Percentiles rank a stretch among this genome's conserved stretches.
phyloP scores from a whole-genome alignment of 202 grass and related monocot genomes.

The Schoenoplectus tabernaemontani region DNA sequence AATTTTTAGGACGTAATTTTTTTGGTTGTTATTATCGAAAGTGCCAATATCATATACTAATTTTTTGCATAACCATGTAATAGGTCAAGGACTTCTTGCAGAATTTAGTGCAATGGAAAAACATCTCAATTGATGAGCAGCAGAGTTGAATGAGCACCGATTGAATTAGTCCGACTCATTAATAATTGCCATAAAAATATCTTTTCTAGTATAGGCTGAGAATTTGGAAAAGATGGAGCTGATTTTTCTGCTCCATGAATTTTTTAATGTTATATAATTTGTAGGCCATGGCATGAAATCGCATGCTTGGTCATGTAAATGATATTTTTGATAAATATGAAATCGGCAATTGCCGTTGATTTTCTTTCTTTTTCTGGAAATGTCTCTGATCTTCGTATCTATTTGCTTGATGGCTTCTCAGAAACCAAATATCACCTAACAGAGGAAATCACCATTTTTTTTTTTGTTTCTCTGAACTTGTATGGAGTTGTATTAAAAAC shows the following conservation, averaged over 20 bases:
- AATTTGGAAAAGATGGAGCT: neutral
- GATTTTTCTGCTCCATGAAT: slow-evolving; percentile 10
- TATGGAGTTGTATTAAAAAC: neutral
- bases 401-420: neutral
- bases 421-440: neutral
- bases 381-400: neutral
- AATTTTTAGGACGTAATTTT: neutral
- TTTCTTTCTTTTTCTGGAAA: neutral
- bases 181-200: neutral
- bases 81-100: slow-evolving; percentile 14
- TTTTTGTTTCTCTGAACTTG: neutral
- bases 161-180: neutral
- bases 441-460: neutral
- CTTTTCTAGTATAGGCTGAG: slow-evolving; percentile 9
- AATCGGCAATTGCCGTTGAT: neutral
- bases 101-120: slow-evolving; percentile 13
- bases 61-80: neutral
- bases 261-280: neutral
- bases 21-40: neutral
- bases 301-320: slow-evolving; percentile 1
- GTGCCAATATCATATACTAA: neutral
- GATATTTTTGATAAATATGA: slow-evolving; percentile 8
- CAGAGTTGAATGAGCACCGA: neutral
- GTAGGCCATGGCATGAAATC: neutral
- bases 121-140: neutral